Percentiles rank a stretch among this genome's conserved stretches.
These are phyloP conservation scores for Xylaria sp. DNA, from an alignment of 2,329 filamentous ascomycete genomes.

Conservation along the genomic window DNA sequence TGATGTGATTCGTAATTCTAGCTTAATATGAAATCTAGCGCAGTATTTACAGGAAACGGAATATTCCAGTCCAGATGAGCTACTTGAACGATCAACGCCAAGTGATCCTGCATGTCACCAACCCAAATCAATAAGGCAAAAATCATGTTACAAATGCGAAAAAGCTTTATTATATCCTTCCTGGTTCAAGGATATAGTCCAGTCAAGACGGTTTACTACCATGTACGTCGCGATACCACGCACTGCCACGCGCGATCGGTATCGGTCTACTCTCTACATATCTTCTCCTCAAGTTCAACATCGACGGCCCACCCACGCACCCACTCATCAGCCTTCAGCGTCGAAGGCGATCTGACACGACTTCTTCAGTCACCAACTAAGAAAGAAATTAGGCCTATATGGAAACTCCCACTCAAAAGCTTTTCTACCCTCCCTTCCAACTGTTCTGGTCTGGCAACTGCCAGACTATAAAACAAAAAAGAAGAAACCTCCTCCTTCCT, in stretches of 20 bases:
- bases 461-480: constrained; percentile 9
- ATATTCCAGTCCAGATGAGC: background rate
- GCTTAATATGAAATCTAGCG: background rate
- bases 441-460: background rate
- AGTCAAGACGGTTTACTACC: background rate
- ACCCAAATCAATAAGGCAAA: background rate
- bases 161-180: constrained; percentile 18
- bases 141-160: constrained; percentile 1
- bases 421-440: background rate
- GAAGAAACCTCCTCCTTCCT: background rate
- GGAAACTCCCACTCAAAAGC: constrained; percentile 6
- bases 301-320: background rate
- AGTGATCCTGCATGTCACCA: background rate
- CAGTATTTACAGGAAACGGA: no score
- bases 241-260: background rate
- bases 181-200: constrained; percentile 3
- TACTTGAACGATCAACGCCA: background rate
- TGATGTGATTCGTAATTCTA: background rate
- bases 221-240: background rate
- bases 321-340: background rate
- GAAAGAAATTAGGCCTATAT: background rate
- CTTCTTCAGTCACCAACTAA: background rate
- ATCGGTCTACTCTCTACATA: background rate
- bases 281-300: background rate
- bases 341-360: background rate